These are phyloP conservation scores for Alopecurus myosuroides DNA, from an alignment of 176 grass and related monocot species.

Conservation along the genomic window DNA sequence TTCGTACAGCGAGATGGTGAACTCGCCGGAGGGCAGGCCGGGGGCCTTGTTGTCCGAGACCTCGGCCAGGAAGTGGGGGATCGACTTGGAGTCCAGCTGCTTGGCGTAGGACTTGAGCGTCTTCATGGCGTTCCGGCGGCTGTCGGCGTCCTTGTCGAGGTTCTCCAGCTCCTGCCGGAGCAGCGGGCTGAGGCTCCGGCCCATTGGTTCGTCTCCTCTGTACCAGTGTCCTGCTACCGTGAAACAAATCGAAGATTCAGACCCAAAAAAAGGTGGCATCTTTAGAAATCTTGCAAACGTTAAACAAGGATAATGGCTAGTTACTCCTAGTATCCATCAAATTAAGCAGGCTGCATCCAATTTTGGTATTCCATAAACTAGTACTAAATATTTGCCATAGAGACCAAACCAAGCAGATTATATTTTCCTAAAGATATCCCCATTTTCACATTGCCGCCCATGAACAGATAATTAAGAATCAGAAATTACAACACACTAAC, in stretches of 20 bases:
- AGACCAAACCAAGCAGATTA: background rate
- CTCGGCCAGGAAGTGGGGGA: constrained; percentile 87
- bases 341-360: background rate
- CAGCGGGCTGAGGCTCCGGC: constrained; percentile 75
- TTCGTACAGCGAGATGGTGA: constrained; percentile 97
- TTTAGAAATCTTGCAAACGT: background rate
- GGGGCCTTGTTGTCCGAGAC: constrained; percentile 67
- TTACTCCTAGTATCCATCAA: background rate
- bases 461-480: background rate
- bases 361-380: background rate
- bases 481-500: background rate
- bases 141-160: constrained; percentile 85
- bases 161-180: constrained; percentile 86
- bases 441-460: background rate
- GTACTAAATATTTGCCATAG: background rate
- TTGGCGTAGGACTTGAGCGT: constrained; percentile 81
- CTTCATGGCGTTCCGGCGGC: constrained; percentile 88
- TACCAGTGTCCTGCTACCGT: background rate
- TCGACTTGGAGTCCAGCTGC: constrained; percentile 76
- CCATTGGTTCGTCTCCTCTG: constrained; percentile 27
- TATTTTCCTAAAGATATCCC: background rate
- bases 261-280: background rate
- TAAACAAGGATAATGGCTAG: background rate
- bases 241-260: background rate
- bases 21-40: constrained; percentile 49